Evolutionary conservation across 768 basidiomycete genomes (phyloP).

Genomic region (Hirschioporus abietinus): DNA sequence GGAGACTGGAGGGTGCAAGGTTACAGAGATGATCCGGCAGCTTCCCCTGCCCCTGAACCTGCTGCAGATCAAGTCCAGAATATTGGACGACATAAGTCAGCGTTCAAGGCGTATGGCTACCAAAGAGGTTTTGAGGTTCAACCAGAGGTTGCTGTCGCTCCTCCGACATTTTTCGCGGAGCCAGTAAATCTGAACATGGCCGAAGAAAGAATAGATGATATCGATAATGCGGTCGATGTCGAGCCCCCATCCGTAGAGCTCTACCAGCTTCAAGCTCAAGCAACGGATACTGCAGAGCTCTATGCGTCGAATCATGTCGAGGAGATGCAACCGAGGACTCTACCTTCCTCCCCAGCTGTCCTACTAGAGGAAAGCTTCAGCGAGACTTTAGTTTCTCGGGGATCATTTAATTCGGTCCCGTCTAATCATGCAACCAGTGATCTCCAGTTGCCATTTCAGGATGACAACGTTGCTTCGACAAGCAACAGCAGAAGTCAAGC

Average conservation of each 20-base stretch:
- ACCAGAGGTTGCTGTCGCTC: not conserved
- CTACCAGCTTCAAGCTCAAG: not conserved
- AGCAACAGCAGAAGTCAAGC: not conserved
- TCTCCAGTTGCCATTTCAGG: not conserved
- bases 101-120: not conserved
- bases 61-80: not conserved
- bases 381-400: not conserved
- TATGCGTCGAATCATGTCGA: not conserved
- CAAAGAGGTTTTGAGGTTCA: not conserved
- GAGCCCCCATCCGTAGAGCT: not conserved
- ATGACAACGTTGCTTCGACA: not conserved
- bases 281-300: not conserved
- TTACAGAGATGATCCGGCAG: not conserved
- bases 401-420: not conserved
- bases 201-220: not conserved
- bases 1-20: slow-evolving; percentile 1
- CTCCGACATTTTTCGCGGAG: not conserved
- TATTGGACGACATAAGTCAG: not conserved
- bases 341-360: not conserved
- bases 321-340: not conserved
- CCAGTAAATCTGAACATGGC: not conserved
- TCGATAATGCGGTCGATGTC: not conserved
- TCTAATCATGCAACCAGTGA: not conserved
- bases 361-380: not conserved
- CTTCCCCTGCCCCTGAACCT: not conserved